These are phyloP conservation scores for Acacia pycnantha DNA, from an alignment of 331 rosid genomes.

Conservation along the genomic window DNA sequence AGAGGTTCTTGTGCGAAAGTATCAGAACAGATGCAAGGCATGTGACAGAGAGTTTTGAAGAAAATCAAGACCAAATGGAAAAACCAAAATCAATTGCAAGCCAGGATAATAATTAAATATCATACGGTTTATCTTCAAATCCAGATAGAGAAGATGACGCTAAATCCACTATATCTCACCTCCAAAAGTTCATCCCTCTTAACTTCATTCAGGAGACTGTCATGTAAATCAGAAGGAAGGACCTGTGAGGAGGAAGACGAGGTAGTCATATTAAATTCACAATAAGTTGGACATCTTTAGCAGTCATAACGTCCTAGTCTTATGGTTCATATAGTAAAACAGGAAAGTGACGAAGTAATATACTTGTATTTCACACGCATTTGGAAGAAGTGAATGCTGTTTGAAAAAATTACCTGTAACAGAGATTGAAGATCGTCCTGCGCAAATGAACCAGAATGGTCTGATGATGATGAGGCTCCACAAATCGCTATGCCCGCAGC, in stretches of 20 bases:
- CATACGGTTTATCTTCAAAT: background rate
- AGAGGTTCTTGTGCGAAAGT: background rate
- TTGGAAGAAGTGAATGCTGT: background rate
- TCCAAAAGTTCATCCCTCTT: slow-evolving; percentile 50
- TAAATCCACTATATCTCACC: slow-evolving; percentile 27
- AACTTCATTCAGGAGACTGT: slow-evolving; percentile 48
- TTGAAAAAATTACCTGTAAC: slow-evolving; percentile 37
- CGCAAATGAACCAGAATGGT: background rate
- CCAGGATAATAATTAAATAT: no score
- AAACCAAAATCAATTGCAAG: background rate
- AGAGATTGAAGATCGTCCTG: slow-evolving; percentile 53
- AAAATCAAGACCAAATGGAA: background rate
- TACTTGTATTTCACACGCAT: background rate
- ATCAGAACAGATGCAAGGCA: background rate
- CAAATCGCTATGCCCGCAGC: background rate
- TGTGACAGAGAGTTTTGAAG: background rate
- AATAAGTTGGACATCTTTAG: background rate
- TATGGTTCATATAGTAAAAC: no score
- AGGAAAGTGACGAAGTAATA: background rate
- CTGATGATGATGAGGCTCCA: background rate
- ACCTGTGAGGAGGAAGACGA: slow-evolving; percentile 32
- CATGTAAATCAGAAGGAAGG: slow-evolving; percentile 63
- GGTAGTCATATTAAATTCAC: background rate
- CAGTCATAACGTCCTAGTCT: background rate
- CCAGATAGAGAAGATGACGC: background rate